Percentiles rank a stretch among this genome's conserved stretches.
Evolutionary conservation across 2,329 filamentous ascomycete genomes (phyloP).

Genomic region (Dendryphion nanum): DNA sequence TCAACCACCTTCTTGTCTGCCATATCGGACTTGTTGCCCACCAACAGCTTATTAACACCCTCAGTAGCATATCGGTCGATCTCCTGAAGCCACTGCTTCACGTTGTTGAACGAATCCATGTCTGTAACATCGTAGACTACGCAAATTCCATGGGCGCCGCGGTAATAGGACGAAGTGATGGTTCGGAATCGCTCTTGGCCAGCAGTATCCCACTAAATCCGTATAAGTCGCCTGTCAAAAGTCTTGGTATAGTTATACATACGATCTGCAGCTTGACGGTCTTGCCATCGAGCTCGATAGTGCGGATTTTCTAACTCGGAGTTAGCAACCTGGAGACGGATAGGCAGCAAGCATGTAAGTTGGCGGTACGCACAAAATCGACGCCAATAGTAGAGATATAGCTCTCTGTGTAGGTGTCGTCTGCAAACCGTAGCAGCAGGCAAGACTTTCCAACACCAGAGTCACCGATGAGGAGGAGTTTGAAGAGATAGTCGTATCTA

Average conservation of each 20-base stretch:
- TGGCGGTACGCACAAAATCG: constrained; percentile 62
- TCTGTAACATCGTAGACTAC: constrained; percentile 99
- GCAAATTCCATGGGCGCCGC: constrained; percentile 97
- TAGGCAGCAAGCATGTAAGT: constrained; percentile 35
- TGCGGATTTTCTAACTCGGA: constrained; percentile 86
- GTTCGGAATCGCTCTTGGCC: constrained; percentile 99
- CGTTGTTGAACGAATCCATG: constrained; percentile 99
- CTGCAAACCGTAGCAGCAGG: constrained; percentile 93
- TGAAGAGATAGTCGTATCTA: constrained; percentile 99
- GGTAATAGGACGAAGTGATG: constrained; percentile 99
- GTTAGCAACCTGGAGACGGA: constrained; percentile 24
- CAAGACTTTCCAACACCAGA: constrained; percentile 99
- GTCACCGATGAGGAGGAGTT: constrained; percentile 99
- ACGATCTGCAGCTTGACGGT: constrained; percentile 98
- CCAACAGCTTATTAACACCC: constrained; percentile 98
- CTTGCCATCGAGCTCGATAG: constrained; percentile 99
- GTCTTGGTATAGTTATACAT: constrained; percentile 6
- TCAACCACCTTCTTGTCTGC: constrained; percentile 99
- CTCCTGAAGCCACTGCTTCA: constrained; percentile 99
- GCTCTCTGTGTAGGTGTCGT: constrained; percentile 89
- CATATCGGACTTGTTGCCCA: constrained; percentile 99
- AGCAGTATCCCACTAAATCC: constrained; percentile 88
- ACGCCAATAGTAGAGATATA: constrained; percentile 99
- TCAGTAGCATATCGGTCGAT: constrained; percentile 99
- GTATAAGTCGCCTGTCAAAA: constrained; percentile 19